A percentile compares a stretch with the other conserved stretches of the same genome.
Conservation (phyloP, 345 rosid species). For the Alliaria petiolata region DNA sequence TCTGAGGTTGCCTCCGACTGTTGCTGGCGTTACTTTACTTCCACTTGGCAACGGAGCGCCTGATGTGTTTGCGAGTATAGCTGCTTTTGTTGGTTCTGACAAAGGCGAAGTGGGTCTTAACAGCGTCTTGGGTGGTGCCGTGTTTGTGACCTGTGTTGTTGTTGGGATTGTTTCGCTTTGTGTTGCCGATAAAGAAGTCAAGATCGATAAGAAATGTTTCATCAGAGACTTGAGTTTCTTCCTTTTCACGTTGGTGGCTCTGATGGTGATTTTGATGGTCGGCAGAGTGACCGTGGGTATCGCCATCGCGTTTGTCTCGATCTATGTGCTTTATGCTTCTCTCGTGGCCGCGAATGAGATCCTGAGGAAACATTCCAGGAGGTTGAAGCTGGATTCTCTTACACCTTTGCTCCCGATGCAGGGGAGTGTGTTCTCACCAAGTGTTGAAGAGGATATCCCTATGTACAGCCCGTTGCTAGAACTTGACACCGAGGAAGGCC, state of each 20-base stretch:
- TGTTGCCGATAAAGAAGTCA: constrained; percentile 37
- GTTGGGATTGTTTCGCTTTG: constrained; percentile 65
- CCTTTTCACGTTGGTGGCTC: constrained; percentile 46
- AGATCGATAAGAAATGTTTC: constrained; percentile 67
- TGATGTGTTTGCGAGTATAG: constrained; percentile 83
- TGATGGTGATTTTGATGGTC: constrained; percentile 47
- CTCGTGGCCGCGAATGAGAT: constrained; percentile 87
- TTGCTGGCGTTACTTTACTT: constrained; percentile 82
- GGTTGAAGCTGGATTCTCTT: constrained; percentile 45
- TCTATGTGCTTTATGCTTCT: constrained; percentile 66
- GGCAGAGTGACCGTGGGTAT: constrained; percentile 56
- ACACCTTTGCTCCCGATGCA: constrained; percentile 52
- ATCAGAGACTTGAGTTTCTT: constrained; percentile 76
- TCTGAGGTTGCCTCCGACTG: constrained; percentile 69
- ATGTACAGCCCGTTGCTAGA: constrained; percentile 58
- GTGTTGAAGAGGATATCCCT: constrained; percentile 40
- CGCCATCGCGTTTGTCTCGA: constrained; percentile 52
- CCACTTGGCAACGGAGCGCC: constrained; percentile 91
- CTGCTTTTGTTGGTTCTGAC: constrained; percentile 58
- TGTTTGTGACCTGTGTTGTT: constrained; percentile 70
- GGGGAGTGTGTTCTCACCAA: constrained; percentile 46
- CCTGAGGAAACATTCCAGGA: constrained; percentile 59
- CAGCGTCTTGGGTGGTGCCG: constrained; percentile 79
- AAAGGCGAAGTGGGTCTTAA: constrained; percentile 77
- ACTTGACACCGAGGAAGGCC: constrained; percentile 47